Percentiles rank a stretch among this genome's conserved stretches.
Evolutionary conservation across 2,329 filamentous ascomycete genomes (phyloP).

Genomic region (Epichloe sp.): DNA sequence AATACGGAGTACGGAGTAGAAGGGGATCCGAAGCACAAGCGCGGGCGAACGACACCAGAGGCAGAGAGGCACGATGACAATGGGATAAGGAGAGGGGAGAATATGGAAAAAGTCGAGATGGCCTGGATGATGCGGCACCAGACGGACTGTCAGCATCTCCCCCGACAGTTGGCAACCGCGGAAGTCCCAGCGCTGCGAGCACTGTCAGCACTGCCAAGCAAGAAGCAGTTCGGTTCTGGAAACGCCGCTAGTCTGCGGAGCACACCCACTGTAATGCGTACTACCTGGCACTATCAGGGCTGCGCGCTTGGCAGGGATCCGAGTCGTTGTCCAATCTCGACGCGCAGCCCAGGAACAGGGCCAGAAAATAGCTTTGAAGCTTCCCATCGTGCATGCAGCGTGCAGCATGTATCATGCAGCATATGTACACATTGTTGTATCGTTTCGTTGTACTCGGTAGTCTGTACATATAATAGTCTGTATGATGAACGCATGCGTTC

Average conservation of each 20-base stretch:
- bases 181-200: neutral
- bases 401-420: no score
- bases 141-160: neutral
- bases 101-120: neutral
- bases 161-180: neutral
- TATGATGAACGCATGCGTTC: no score
- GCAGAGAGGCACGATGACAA: neutral
- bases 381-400: no score
- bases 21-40: neutral
- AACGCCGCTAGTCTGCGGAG: no score
- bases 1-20: neutral
- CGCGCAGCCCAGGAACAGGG: no score
- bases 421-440: no score
- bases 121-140: neutral
- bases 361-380: no score
- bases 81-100: neutral
- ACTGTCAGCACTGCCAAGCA: no score
- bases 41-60: neutral
- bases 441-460: no score
- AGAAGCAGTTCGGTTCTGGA: no score
- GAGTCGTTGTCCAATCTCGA: neutral
- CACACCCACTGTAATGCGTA: no score
- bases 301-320: neutral
- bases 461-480: no score
- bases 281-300: neutral